Conservation (phyloP, 2,329 filamentous ascomycete species). For the Boeremia lycopersici region DNA sequence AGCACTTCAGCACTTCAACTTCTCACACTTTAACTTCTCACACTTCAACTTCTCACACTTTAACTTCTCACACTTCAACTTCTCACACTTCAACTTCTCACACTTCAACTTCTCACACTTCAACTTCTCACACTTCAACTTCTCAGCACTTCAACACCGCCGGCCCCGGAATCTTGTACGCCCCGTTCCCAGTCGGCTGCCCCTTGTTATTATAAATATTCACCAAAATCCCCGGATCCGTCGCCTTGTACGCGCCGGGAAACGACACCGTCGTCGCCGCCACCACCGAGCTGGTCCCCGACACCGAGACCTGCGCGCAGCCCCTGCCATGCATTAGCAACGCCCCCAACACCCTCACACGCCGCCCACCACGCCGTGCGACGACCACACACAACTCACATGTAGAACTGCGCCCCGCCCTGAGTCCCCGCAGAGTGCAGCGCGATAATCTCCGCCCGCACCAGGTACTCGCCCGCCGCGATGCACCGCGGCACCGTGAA, state of each 20-base stretch:
- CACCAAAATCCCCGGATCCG: conserved; percentile 39
- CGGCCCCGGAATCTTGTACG: conserved; percentile 58
- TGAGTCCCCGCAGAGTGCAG: conserved; percentile 44
- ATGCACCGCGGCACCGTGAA: conserved; percentile 47
- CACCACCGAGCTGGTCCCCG: conserved; percentile 24
- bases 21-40: no score
- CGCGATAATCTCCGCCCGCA: conserved; percentile 54
- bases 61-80: no score
- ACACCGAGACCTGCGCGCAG: conserved; percentile 43
- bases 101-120: no score
- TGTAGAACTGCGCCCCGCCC: conserved; percentile 53
- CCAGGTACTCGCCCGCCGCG: conserved; percentile 49
- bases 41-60: no score
- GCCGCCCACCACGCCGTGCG: no score
- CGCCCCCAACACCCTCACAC: no score
- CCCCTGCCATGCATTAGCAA: conserved; percentile 30
- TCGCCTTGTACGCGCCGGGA: conserved; percentile 41
- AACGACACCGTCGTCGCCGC: conserved; percentile 36
- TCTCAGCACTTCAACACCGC: conserved; percentile 55
- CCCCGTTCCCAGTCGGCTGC: conserved; percentile 21
- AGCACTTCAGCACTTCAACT: no score
- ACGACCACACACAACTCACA: conserved; percentile 18
- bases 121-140: no score
- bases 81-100: no score
- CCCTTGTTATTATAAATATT: conserved; percentile 37